Base-by-base conservation (phyloP, 2,329 filamentous ascomycete genomes). In the Helotiales sp. region DNA sequence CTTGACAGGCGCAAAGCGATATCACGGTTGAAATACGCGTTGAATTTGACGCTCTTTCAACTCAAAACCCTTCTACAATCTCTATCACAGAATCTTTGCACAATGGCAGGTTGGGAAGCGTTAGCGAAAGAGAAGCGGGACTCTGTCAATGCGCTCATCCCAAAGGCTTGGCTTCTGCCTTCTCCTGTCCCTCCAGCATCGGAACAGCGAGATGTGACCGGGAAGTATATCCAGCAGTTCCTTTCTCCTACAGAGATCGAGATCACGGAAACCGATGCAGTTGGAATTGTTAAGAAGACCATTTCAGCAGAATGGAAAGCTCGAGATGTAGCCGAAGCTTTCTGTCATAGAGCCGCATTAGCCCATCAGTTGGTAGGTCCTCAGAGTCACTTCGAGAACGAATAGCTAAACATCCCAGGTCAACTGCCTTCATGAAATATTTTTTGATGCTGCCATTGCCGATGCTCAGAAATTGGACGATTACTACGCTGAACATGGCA, bases 241-340 rank as follows among this genome's bases (percentile, higher is more conserved):
- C 73, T 87, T 1, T 75, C 72, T 5, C 56, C 76, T 19, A 69
- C 75, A 38, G 84, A 87, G 64, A 73, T 86, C 12, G 77, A 81
- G 40, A 86, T 87, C 57, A 88, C 85, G 0, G 81, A 86, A 64
- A 81, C 79, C 5, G 80, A 83, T 66, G 82, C 83, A 3, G 76
- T 80, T 5, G 79, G 76, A 0, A 84, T 87, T 55, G 78, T 80
- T 0, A 73, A 78, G 49, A 79, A 80, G 44, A 84, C 82, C 1
- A 77, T 76, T 0, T 72, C 74, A 1, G 83, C 83, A 1, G 62
- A 66, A 59, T 87, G 84, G 84, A 81, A 74, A 7, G 81, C 83
- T 1, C 76, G 81, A 10, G 80, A 81, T 54, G 79, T 83, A 9
- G 76, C 78, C 1, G 71, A 69, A 54, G 79, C 79, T 0, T 84